Evolutionary conservation across 1,284 basidiomycete species (phyloP).

Genomic region (Phylloboletellus chloephorus): DNA sequence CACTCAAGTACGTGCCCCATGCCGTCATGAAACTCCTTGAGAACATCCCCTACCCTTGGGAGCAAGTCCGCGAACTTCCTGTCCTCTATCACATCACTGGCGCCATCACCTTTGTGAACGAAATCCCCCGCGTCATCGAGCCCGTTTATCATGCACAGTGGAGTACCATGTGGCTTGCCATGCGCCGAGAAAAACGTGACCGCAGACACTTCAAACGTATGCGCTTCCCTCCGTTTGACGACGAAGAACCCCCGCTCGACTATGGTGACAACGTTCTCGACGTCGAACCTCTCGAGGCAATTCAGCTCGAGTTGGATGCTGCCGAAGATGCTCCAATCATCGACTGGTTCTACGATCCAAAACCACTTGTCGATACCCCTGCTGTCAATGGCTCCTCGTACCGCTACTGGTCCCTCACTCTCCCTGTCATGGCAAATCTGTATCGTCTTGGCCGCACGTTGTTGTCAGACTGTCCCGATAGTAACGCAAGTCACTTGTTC

Average conservation of each 20-base stretch:
- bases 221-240: constrained; percentile 99
- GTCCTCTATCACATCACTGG: constrained; percentile 99
- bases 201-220: constrained; percentile 99
- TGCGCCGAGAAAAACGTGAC: constrained; percentile 98
- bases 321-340: constrained; percentile 93
- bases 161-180: constrained; percentile 99
- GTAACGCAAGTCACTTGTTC: constrained; percentile 89
- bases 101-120: constrained; percentile 99
- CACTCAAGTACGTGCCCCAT: constrained; percentile 98
- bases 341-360: constrained; percentile 99
- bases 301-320: constrained; percentile 93
- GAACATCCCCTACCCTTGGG: constrained; percentile 99
- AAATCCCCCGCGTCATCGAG: constrained; percentile 94
- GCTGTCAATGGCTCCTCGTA: constrained; percentile 92
- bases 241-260: constrained; percentile 97
- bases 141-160: constrained; percentile 99
- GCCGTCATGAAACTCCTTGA: constrained; percentile 99
- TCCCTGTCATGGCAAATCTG: constrained; percentile 94
- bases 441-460: constrained; percentile 94
- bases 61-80: constrained; percentile 96
- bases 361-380: constrained; percentile 86
- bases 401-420: constrained; percentile 86
- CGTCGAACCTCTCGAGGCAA: constrained; percentile 96
- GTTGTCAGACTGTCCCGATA: constrained; percentile 87
- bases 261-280: constrained; percentile 99